Conservation (phyloP, 2,329 filamentous ascomycete species). For the Bimuria novae-zelandiae region DNA sequence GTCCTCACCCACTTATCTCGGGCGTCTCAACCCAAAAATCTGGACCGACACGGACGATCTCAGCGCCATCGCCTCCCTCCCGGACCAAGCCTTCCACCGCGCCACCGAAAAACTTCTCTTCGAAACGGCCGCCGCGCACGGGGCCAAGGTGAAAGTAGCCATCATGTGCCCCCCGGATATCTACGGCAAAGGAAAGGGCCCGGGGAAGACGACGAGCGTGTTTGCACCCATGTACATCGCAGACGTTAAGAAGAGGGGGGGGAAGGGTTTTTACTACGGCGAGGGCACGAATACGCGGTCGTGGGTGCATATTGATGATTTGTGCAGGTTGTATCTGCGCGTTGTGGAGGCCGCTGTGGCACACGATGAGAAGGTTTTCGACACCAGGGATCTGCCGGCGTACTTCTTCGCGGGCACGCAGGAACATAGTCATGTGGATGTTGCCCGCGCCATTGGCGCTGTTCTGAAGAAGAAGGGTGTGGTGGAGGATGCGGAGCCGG, state of each 20-base stretch:
- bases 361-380: conserved; percentile 53
- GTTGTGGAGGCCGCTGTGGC: conserved; percentile 60
- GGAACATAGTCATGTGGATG: conserved; percentile 35
- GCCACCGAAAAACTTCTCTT: conserved; percentile 71
- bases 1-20: conserved; percentile 36
- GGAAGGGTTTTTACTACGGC: conserved; percentile 53
- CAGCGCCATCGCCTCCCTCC: conserved; percentile 57
- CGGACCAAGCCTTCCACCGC: conserved; percentile 63
- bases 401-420: conserved; percentile 55
- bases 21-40: conserved; percentile 41
- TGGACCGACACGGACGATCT: conserved; percentile 65
- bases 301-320: conserved; percentile 62
- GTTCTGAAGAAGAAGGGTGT: conserved; percentile 34
- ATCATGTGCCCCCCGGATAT: conserved; percentile 69
- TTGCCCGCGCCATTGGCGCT: conserved; percentile 29
- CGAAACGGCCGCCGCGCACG: conserved; percentile 45
- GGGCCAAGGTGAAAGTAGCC: conserved; percentile 47
- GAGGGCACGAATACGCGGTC: conserved; percentile 61
- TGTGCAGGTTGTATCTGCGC: conserved; percentile 58
- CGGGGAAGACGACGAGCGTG: conserved; percentile 51
- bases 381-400: conserved; percentile 59
- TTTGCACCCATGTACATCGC: conserved; percentile 49
- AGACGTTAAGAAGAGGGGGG: conserved; percentile 37
- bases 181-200: conserved; percentile 62
- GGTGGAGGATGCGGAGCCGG: conserved; percentile 26